These are phyloP conservation scores for Candida wancherniae DNA, from an alignment of 805 yeast genomes.

Conservation along the genomic window DNA sequence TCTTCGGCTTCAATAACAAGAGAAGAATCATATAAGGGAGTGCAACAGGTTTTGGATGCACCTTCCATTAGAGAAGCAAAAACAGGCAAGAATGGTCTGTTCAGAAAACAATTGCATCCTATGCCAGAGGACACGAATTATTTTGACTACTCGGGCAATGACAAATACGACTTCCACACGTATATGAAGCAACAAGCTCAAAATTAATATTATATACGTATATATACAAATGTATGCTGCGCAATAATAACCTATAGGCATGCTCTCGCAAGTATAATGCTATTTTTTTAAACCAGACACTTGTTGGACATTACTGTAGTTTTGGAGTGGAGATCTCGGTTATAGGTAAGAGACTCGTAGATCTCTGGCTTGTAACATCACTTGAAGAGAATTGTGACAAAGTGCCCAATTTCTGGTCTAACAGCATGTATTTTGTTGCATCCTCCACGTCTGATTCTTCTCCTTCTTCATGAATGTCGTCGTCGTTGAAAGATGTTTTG, in stretches of 20 bases:
- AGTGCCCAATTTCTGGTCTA: not conserved
- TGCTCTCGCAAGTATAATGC: too few relatives aligned
- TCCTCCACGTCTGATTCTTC: slow-evolving; percentile 15
- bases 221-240: too few relatives aligned
- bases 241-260: too few relatives aligned
- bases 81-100: too few relatives aligned
- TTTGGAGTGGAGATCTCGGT: slow-evolving; percentile 18
- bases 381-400: not conserved
- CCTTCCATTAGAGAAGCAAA: too few relatives aligned
- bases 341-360: slow-evolving; percentile 19
- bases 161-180: slow-evolving; percentile 34
- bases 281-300: too few relatives aligned
- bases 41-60: not conserved
- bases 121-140: slow-evolving; percentile 24
- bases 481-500: slow-evolving; percentile 25
- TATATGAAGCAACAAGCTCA: slow-evolving; percentile 27
- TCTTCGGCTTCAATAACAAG: slow-evolving; percentile 6
- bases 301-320: not conserved
- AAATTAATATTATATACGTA: too few relatives aligned
- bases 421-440: not conserved
- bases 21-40: slow-evolving; percentile 3
- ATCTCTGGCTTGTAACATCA: slow-evolving; percentile 1
- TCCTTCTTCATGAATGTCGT: slow-evolving; percentile 14
- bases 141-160: slow-evolving; percentile 30
- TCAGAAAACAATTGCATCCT: too few relatives aligned